phyloP scores from a whole-genome alignment of 768 basidiomycete species.

The Tulasnella sp. region DNA sequence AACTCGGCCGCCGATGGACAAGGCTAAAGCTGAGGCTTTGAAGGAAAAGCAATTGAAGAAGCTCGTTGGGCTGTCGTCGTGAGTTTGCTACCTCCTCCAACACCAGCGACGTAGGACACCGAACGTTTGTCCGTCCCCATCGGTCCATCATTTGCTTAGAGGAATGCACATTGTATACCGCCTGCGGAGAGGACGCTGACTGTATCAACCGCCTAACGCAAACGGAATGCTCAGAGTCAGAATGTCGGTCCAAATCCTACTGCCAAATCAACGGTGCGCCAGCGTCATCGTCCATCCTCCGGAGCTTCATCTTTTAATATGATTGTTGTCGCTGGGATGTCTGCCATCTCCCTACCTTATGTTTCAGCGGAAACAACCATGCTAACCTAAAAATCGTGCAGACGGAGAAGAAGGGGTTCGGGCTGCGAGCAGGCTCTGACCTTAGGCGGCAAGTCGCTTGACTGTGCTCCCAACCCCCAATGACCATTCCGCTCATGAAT shows the following conservation, averaged over 20 bases:
- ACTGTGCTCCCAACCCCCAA: neutral
- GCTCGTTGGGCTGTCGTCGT: conserved; percentile 89
- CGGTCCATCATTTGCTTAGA: neutral
- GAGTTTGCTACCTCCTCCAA: conserved; percentile 33
- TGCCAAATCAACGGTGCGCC: conserved; percentile 89
- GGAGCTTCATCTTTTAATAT: neutral
- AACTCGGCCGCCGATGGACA: conserved; percentile 14
- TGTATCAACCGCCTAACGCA: conserved; percentile 98
- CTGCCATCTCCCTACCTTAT: conserved; percentile 42
- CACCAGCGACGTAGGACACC: neutral
- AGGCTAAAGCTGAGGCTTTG: conserved; percentile 14
- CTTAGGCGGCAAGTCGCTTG: conserved; percentile 39
- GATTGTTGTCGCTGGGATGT: neutral
- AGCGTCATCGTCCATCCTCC: conserved; percentile 28
- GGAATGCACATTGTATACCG: conserved; percentile 43
- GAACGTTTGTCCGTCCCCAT: conserved; percentile 24
- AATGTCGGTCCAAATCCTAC: conserved; percentile 72
- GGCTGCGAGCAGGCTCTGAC: conserved; percentile 65
- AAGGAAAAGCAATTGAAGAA: conserved; percentile 76
- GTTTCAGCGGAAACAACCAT: conserved; percentile 82
- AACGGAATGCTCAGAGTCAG: conserved; percentile 88
- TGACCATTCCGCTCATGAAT: conserved; percentile 7
- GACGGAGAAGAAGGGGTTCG: conserved; percentile 95
- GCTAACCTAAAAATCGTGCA: conserved; percentile 82
- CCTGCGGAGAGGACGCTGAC: conserved; percentile 84